Percentiles rank a stretch among this genome's conserved stretches.
phyloP scores from a whole-genome alignment of 2,329 filamentous ascomycete species.

The Aspergillus sp. region DNA sequence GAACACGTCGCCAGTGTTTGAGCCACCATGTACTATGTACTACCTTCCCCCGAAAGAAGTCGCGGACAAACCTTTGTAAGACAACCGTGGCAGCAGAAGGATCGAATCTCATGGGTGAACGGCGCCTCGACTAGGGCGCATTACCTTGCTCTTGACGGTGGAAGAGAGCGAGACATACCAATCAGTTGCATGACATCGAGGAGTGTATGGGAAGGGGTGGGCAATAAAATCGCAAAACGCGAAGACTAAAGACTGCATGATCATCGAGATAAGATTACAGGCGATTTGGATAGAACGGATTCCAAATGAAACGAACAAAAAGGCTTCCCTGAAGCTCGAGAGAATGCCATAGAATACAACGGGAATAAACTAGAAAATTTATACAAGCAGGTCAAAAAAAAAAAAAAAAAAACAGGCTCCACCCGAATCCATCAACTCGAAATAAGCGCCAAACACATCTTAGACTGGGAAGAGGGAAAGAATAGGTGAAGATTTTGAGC shows the following conservation, averaged over 20 bases:
- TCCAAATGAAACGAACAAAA: slow-evolving; percentile 19
- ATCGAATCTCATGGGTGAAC: not conserved
- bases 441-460: slow-evolving; percentile 25
- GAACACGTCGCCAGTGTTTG: not conserved
- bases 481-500: slow-evolving; percentile 3
- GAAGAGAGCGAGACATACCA: not conserved
- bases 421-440: slow-evolving; percentile 25
- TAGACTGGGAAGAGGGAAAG: not conserved
- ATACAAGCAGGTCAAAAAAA: slow-evolving; percentile 32
- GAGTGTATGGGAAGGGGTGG: not conserved
- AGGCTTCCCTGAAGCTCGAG: slow-evolving; percentile 21
- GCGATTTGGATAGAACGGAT: slow-evolving; percentile 23
- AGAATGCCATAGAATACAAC: slow-evolving; percentile 24
- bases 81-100: not conserved
- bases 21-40: not conserved
- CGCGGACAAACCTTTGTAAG: not conserved
- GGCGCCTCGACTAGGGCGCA: not conserved
- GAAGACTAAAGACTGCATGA: slow-evolving; percentile 30
- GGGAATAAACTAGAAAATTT: slow-evolving; percentile 28
- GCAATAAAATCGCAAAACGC: not conserved
- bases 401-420: slow-evolving; percentile 17
- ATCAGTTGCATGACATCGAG: not conserved
- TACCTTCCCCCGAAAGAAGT: not conserved
- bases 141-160: not conserved
- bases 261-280: slow-evolving; percentile 35